phyloP scores from a whole-genome alignment of 371 early-diverging fungal genomes.

The Dichotomocladium elegans region DNA sequence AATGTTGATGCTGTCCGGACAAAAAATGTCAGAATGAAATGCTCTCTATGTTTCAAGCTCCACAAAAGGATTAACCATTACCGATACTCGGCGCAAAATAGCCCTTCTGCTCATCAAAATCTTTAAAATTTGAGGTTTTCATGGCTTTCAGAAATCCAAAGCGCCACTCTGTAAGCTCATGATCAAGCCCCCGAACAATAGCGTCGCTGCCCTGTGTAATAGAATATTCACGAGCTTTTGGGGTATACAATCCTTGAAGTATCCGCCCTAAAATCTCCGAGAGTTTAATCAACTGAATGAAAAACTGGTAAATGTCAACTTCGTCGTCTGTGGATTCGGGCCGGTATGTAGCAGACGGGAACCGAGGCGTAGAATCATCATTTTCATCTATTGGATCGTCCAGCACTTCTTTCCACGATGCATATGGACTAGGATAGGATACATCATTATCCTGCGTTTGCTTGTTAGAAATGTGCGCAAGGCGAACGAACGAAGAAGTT shows the following conservation, averaged over 20 bases:
- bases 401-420: conserved; percentile 34
- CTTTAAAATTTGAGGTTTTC: conserved; percentile 25
- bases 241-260: conserved; percentile 43
- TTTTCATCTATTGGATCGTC: conserved; percentile 26
- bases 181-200: conserved; percentile 38
- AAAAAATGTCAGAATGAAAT: not conserved
- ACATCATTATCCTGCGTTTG: conserved; percentile 36
- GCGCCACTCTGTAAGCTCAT: conserved; percentile 46
- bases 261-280: conserved; percentile 46
- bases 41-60: too few relatives aligned
- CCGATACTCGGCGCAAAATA: conserved; percentile 40
- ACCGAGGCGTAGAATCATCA: conserved; percentile 18
- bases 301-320: conserved; percentile 36
- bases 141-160: conserved; percentile 39
- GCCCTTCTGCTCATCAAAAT: conserved; percentile 37
- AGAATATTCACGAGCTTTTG: conserved; percentile 36
- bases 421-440: conserved; percentile 30
- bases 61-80: too few relatives aligned
- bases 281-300: conserved; percentile 40
- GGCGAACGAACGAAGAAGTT: not conserved
- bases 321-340: conserved; percentile 11
- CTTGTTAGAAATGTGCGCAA: not conserved
- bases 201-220: conserved; percentile 38
- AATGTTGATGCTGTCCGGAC: conserved; percentile 22
- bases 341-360: conserved; percentile 37